Evolutionary conservation across 2,329 filamentous ascomycete genomes (phyloP).

Genomic region (Trichoderma oligosporum): DNA sequence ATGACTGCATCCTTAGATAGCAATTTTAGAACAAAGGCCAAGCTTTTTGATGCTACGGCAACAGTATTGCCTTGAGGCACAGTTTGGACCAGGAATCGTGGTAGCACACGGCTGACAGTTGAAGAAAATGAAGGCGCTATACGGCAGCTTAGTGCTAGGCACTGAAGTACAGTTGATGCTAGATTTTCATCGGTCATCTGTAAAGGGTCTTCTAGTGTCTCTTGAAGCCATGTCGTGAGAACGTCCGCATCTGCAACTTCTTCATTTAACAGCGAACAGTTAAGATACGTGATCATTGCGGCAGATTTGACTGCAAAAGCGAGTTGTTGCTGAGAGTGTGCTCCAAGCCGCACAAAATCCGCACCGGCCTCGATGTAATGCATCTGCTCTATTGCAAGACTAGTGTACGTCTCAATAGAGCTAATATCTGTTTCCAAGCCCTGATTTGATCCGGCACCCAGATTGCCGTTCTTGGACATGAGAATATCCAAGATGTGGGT

Average conservation of each 20-base stretch:
- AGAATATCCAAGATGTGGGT: constrained; percentile 71
- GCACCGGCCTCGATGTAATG: constrained; percentile 81
- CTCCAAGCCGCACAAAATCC: constrained; percentile 79
- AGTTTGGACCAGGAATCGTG: constrained; percentile 84
- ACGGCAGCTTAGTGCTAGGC: constrained; percentile 76
- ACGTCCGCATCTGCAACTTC: constrained; percentile 74
- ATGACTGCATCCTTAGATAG: constrained; percentile 92
- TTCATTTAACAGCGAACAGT: constrained; percentile 78
- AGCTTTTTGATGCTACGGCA: constrained; percentile 73
- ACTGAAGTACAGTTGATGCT: constrained; percentile 73
- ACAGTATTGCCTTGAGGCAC: constrained; percentile 66
- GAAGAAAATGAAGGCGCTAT: constrained; percentile 70
- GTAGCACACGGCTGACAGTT: constrained; percentile 71
- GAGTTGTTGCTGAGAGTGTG: constrained; percentile 79
- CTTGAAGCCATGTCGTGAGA: constrained; percentile 81
- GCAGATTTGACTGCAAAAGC: constrained; percentile 82
- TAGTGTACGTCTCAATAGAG: constrained; percentile 62
- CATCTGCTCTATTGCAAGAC: constrained; percentile 77
- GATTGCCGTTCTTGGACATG: constrained; percentile 53
- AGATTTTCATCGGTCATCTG: constrained; percentile 80
- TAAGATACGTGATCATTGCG: constrained; percentile 77
- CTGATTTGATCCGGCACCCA: constrained; percentile 33
- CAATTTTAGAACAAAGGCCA: constrained; percentile 75
- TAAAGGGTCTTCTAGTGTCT: constrained; percentile 69
- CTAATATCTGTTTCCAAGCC: constrained; percentile 50